phyloP scores from a whole-genome alignment of 805 yeast genomes.

The Brettanomyces naardenensis region DNA sequence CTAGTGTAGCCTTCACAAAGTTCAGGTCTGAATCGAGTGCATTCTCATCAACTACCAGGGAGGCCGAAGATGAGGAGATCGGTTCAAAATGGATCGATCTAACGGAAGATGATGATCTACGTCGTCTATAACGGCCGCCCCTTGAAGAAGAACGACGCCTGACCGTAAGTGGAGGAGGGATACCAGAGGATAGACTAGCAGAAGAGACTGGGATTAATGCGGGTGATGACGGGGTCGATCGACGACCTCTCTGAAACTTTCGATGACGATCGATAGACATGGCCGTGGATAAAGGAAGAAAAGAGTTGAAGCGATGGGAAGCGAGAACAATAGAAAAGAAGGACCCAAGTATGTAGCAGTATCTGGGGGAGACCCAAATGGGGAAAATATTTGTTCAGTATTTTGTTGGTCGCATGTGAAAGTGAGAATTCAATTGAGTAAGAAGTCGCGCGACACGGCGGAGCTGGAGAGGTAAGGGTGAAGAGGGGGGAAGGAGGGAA shows the following conservation, averaged over 20 bases:
- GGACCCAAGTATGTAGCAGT: too few relatives aligned
- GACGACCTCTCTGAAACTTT: conserved; percentile 10
- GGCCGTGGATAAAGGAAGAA: too few relatives aligned
- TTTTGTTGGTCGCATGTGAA: too few relatives aligned
- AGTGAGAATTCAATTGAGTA: too few relatives aligned
- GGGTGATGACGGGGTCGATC: conserved; percentile 16
- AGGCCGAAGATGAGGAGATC: background rate
- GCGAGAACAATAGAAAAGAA: too few relatives aligned
- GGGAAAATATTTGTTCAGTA: too few relatives aligned
- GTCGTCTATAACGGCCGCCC: background rate
- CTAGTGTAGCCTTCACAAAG: conserved; percentile 49
- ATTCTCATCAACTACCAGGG: conserved; percentile 4
- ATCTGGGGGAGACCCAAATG: too few relatives aligned
- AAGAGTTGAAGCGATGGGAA: too few relatives aligned
- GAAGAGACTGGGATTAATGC: conserved; percentile 1
- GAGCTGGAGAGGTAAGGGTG: too few relatives aligned
- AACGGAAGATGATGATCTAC: conserved; percentile 10
- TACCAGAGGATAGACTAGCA: background rate
- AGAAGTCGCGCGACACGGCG: too few relatives aligned
- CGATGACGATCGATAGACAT: background rate
- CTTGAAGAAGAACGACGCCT: conserved; percentile 20
- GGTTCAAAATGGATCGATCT: conserved; percentile 14
- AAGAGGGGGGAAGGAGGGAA: too few relatives aligned
- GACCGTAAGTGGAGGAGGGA: background rate
- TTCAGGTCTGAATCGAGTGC: conserved; percentile 10